Evolutionary conservation across 2,329 filamentous ascomycete genomes (phyloP).

Genomic region (Colletotrichum zoysiae): DNA sequence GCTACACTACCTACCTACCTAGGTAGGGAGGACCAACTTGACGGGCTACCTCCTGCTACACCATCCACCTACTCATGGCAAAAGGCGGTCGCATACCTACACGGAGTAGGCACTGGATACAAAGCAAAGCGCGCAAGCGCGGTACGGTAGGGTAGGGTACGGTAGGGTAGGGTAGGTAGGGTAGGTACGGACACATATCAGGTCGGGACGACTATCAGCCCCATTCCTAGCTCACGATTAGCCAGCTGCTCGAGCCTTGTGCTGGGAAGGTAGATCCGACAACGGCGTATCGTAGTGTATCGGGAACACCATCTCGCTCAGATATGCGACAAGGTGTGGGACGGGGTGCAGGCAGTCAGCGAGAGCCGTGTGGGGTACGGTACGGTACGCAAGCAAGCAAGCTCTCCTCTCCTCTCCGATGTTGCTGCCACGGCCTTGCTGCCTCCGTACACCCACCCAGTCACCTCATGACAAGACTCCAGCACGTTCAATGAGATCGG

Average conservation of each 20-base stretch:
- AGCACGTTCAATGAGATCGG: neutral
- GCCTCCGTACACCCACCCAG: neutral
- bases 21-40: constrained; percentile 4
- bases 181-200: constrained; percentile 1
- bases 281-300: constrained; percentile 7
- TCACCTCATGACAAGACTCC: neutral
- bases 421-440: neutral
- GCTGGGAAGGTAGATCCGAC: constrained; percentile 26
- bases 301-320: constrained; percentile 15
- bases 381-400: neutral
- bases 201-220: constrained; percentile 2
- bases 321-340: constrained; percentile 17
- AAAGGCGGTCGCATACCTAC: constrained; percentile 8
- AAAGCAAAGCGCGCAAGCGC: constrained; percentile 25
- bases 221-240: constrained; percentile 25
- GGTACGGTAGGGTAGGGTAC: too few species aligned
- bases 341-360: neutral
- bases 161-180: too few species aligned
- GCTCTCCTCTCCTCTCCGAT: neutral
- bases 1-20: neutral
- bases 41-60: constrained; percentile 1
- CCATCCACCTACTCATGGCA: neutral
- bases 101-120: constrained; percentile 28
- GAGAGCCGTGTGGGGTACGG: neutral
- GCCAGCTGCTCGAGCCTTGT: constrained; percentile 21